Conservation (phyloP, 106 monocot genomes). For the Triglochin maritima region DNA sequence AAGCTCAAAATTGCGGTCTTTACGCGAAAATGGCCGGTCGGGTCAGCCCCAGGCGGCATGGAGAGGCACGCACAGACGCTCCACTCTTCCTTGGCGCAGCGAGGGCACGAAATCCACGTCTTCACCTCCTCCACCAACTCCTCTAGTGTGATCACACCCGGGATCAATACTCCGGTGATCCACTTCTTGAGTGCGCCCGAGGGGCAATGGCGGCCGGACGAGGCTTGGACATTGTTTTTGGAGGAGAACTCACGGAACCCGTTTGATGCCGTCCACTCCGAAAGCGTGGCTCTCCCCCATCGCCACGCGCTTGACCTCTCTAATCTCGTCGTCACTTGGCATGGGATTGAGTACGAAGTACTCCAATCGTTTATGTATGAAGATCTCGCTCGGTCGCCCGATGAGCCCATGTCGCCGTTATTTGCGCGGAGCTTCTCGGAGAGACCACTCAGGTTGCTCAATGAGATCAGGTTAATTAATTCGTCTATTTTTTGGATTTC, state of each 20-base stretch:
- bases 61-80: slow-evolving; percentile 85
- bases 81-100: slow-evolving; percentile 54
- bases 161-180: slow-evolving; percentile 16
- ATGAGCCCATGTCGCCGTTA: slow-evolving; percentile 37
- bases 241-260: slow-evolving; percentile 31
- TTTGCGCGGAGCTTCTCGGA: slow-evolving; percentile 54
- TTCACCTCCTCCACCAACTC: slow-evolving; percentile 50
- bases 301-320: slow-evolving; percentile 36
- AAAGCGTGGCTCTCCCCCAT: slow-evolving; percentile 77
- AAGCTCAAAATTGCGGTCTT: slow-evolving; percentile 64
- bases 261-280: slow-evolving; percentile 86
- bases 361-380: slow-evolving; percentile 76
- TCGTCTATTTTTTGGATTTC: no score
- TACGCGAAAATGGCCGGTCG: slow-evolving; percentile 72
- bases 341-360: slow-evolving; percentile 77
- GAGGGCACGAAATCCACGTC: slow-evolving; percentile 74
- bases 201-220: slow-evolving; percentile 57
- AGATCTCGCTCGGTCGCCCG: slow-evolving; percentile 39
- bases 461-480: no score
- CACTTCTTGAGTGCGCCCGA: slow-evolving; percentile 37
- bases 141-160: background rate
- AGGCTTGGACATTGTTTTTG: slow-evolving; percentile 59
- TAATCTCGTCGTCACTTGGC: slow-evolving; percentile 89
- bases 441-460: slow-evolving; percentile 28
- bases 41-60: slow-evolving; percentile 73